These are phyloP conservation scores for Salix udensis DNA, from an alignment of 345 rosid species.

Conservation along the genomic window DNA sequence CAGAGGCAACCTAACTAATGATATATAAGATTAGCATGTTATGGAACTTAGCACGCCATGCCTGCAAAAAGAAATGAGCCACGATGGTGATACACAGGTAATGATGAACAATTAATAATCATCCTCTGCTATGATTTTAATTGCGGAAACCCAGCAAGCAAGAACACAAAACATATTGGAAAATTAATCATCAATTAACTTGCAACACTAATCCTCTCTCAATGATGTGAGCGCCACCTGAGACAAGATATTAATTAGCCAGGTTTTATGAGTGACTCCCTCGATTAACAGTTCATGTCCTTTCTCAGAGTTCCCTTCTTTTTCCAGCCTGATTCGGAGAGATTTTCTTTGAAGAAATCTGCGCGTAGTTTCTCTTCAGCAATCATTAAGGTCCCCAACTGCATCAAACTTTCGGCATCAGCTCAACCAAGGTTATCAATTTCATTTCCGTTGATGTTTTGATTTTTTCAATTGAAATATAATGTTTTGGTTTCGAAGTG, in stretches of 20 bases:
- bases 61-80: constrained; percentile 12
- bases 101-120: constrained; percentile 31
- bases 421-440: too few species aligned
- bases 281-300: neutral
- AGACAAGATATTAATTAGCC: neutral
- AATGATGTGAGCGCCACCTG: constrained; percentile 11
- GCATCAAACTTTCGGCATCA: too few species aligned
- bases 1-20: constrained; percentile 8
- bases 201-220: neutral
- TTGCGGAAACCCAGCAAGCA: neutral
- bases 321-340: neutral
- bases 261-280: neutral
- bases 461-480: too few species aligned
- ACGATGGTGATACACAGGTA: constrained; percentile 1
- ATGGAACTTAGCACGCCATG: constrained; percentile 24
- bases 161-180: neutral
- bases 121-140: constrained; percentile 7
- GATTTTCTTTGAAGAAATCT: neutral
- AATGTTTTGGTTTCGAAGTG: too few species aligned
- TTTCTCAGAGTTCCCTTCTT: neutral
- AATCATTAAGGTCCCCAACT: constrained; percentile 13
- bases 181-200: constrained; percentile 11
- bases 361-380: neutral
- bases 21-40: neutral
- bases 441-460: too few species aligned